These are phyloP conservation scores for Guyanaporus albipodus DNA, from an alignment of 768 basidiomycete genomes.

Conservation along the genomic window DNA sequence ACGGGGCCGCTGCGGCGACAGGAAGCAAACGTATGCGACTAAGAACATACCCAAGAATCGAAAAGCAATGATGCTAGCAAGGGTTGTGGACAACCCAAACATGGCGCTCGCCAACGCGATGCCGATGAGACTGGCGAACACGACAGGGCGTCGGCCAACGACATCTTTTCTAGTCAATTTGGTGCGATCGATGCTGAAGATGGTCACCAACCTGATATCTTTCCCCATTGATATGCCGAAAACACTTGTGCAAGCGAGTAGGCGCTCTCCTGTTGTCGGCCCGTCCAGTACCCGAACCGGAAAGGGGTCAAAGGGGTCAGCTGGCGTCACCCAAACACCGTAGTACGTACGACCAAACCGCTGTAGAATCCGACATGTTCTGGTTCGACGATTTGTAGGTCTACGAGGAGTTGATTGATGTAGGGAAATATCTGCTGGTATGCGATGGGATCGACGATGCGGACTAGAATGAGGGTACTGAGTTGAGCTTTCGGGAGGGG, in stretches of 20 bases:
- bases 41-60: slow-evolving; percentile 46
- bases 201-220: slow-evolving; percentile 42
- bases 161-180: slow-evolving; percentile 38
- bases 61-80: slow-evolving; percentile 43
- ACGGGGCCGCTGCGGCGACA: fast-evolving
- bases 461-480: slow-evolving; percentile 35
- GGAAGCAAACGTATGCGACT: not conserved
- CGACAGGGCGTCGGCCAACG: slow-evolving; percentile 59
- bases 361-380: slow-evolving; percentile 66
- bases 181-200: not conserved
- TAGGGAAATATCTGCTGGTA: slow-evolving; percentile 64
- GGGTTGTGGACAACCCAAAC: slow-evolving; percentile 54
- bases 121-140: slow-evolving; percentile 50
- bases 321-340: not conserved
- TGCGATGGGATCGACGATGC: slow-evolving; percentile 57
- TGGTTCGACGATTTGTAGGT: slow-evolving; percentile 49
- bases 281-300: too few species aligned
- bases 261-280: slow-evolving; percentile 51
- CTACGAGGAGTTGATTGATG: slow-evolving; percentile 59
- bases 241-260: slow-evolving; percentile 61
- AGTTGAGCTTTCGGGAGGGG: slow-evolving; percentile 47
- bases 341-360: slow-evolving; percentile 46
- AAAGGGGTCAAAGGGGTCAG: too few species aligned
- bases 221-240: slow-evolving; percentile 61
- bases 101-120: slow-evolving; percentile 46